Conservation (phyloP, 2,329 filamentous ascomycete species). For the Purpureocillium lavendulum region DNA sequence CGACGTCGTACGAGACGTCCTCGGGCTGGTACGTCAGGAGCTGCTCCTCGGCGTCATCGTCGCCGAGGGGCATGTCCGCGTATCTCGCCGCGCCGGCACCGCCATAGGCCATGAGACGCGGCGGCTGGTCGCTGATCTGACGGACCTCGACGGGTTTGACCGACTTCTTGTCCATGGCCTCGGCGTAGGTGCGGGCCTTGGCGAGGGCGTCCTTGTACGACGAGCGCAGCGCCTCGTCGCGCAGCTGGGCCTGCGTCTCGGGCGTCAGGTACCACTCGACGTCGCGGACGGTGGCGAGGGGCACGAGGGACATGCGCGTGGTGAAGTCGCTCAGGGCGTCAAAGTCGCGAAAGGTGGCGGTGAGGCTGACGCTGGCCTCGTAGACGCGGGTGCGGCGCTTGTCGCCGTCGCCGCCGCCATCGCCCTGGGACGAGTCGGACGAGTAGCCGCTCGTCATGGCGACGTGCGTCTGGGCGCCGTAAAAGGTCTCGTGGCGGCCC, state of each 20-base stretch:
- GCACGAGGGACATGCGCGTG: background rate
- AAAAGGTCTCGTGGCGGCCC: background rate
- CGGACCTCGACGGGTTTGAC: slow-evolving; percentile 1
- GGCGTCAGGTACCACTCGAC: background rate
- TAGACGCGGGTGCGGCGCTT: background rate
- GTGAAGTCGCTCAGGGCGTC: background rate
- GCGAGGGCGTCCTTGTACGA: background rate
- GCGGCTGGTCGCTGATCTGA: background rate
- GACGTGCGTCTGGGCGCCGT: too few species aligned
- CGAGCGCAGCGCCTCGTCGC: background rate
- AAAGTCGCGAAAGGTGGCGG: background rate
- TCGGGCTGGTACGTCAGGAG: background rate
- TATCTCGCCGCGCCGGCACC: background rate
- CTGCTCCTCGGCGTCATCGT: background rate
- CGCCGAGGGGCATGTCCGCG: background rate
- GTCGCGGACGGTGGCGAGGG: background rate
- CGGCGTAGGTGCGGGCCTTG: background rate
- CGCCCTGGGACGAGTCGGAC: background rate
- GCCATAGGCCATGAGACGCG: background rate
- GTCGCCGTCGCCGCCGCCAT: background rate
- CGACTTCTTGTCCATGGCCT: slow-evolving; percentile 1
- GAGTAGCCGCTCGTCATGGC: too few species aligned
- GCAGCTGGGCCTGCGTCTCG: slow-evolving; percentile 1
- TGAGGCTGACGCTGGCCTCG: slow-evolving; percentile 1
- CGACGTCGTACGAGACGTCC: slow-evolving; percentile 1